A percentile compares a stretch with the other conserved stretches of the same genome.
phyloP scores from a whole-genome alignment of 179 eudicot genomes.

The Kewa caespitosa region DNA sequence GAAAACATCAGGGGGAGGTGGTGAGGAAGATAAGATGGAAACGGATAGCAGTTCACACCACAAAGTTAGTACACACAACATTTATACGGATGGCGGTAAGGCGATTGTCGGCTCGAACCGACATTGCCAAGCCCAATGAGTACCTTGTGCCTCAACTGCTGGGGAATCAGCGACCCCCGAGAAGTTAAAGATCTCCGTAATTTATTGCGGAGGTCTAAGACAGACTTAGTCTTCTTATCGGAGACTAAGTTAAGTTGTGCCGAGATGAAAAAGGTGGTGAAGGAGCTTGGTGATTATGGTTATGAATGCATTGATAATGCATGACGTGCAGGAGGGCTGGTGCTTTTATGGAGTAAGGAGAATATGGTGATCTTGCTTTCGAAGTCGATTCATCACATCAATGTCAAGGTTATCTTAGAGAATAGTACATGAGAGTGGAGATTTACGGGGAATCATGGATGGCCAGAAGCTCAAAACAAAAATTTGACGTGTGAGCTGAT shows the following conservation, averaged over 20 bases:
- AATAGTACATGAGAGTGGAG: neutral
- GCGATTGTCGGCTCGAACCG: neutral
- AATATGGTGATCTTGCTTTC: neutral
- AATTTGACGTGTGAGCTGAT: neutral
- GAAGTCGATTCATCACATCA: neutral
- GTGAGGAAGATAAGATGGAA: too few species aligned
- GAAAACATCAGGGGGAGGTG: too few species aligned
- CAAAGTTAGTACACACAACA: too few species aligned
- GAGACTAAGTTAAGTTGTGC: neutral
- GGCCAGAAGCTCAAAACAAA: neutral
- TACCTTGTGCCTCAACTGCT: neutral
- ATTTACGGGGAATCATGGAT: neutral
- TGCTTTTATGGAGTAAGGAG: neutral
- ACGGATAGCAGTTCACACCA: too few species aligned
- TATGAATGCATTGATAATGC: neutral
- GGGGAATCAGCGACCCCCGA: neutral
- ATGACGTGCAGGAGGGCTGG: neutral
- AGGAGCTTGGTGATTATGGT: neutral
- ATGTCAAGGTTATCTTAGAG: neutral
- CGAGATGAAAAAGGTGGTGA: neutral
- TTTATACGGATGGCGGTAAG: too few species aligned
- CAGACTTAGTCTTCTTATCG: neutral
- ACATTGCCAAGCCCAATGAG: neutral
- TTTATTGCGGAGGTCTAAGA: neutral
- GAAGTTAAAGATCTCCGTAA: neutral